Base-by-base conservation (phyloP, 2,329 filamentous ascomycete species). In the Cordyceps tenuipes region DNA sequence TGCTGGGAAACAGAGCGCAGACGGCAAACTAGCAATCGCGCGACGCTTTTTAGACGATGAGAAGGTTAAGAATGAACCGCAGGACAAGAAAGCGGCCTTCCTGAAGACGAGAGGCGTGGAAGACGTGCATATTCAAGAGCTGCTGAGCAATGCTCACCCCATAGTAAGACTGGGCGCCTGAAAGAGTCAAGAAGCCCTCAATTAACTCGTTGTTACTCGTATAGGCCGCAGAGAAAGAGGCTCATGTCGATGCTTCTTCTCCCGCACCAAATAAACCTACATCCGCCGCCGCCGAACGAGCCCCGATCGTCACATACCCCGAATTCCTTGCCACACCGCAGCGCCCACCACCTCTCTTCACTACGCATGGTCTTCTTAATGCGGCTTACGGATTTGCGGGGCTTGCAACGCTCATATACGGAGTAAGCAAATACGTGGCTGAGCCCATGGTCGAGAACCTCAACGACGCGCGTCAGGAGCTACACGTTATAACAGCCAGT, bases 1-100 rank as follows among this genome's bases (percentile, higher is more conserved):
- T 10, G 63, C 62, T 59, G 60, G 54, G 56, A 56, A 43, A 43
- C 62, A 57, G 41, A 62, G 64, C 8, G 29, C 62, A 17, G 65
- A 72, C 46, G 67, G 71, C 53, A 66, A 68, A 39, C 66, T 77
- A 41, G 84, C 90, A 17, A 84, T 91, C 68, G 91, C 91, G 31
- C 80, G 82, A 48, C 82, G 79, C 57, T 97, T 96, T 69, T 80
- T 97, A 4, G 78, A 89, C 55, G 87, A 95, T 62, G 84, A 89
- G 8, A 78, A 80, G 21, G 89, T 96, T 61, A 84, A 82, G 61
- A 76, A 87, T 71, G 84, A 87, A 39, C 79, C 87, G 0, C 79
- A 80, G 49, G 87, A 90, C 60, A 86, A 85, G 72, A 96, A 96
- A 75, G 77, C 82, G 21, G 81, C 82, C 8, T 96, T 96, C 66